Percentiles rank a stretch among this genome's conserved stretches.
phyloP scores from a whole-genome alignment of 257 asterid species.

The Mentha longifolia region DNA sequence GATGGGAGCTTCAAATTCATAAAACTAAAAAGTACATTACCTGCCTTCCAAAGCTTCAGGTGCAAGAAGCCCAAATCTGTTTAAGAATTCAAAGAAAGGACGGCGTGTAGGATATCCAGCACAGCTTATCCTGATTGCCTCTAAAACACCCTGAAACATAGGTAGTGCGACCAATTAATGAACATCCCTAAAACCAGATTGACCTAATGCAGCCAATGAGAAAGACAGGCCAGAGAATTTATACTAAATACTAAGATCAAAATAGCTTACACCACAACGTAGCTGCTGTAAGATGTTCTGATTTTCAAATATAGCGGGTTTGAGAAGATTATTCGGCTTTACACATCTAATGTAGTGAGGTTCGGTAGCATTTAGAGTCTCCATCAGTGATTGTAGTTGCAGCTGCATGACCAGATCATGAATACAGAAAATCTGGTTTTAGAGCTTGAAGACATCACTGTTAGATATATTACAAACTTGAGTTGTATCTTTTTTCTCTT shows the following conservation, averaged over 20 bases:
- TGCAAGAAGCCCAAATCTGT: constrained; percentile 96
- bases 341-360: constrained; percentile 98
- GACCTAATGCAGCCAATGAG: constrained; percentile 39
- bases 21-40: constrained; percentile 47
- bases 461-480: constrained; percentile 20
- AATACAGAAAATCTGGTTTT: constrained; percentile 14
- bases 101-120: constrained; percentile 99
- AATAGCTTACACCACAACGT: constrained; percentile 94
- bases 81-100: constrained; percentile 86
- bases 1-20: constrained; percentile 30
- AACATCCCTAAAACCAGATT: constrained; percentile 27
- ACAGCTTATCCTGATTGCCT: constrained; percentile 98
- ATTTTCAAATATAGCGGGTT: constrained; percentile 94
- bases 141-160: constrained; percentile 86
- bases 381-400: constrained; percentile 95
- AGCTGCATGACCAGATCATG: constrained; percentile 63
- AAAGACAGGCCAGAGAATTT: constrained; percentile 22
- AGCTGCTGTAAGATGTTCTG: constrained; percentile 86
- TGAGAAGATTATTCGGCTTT: constrained; percentile 94
- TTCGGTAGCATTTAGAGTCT: constrained; percentile 89
- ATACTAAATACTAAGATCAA: constrained; percentile 19
- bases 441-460: constrained; percentile 16
- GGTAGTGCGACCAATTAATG: constrained; percentile 19
- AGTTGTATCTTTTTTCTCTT: background rate
- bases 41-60: constrained; percentile 83